Evolutionary conservation across 78 protist species (phyloP), one percentile per base, ranked within the genome.

Genomic region (Dictyostelium capitatum): DNA sequence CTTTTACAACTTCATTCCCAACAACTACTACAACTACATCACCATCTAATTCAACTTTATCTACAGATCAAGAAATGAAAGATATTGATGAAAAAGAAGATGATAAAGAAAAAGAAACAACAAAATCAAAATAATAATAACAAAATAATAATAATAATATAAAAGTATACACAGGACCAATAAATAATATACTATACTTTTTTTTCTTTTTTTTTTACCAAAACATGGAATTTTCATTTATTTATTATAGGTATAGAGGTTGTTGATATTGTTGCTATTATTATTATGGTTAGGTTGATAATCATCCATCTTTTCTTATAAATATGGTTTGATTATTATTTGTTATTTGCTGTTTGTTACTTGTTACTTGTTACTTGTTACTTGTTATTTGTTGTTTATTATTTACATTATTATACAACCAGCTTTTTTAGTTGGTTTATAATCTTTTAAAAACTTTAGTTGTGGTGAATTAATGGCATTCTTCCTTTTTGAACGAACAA

Each of bases 381-480:
- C 2, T 37, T 37, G 43, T 37, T 37, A 2, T 37, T 37, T 3
- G 43, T 37, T 37, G 23, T 67, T 67, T 25, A 30, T 19, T 37
- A 77, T 77, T 50, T 77, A 77, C 82, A 77, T 77, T 15, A 77
- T 51, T 23, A 50, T 77, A 77, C 82, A 77, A 25, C 37, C 28
- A 30, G 30, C 30, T 30, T 77, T 77, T 50, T 46, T 51, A 77
- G 47, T 77, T 47, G 82, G 47, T 51, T 77, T 77, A 77, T 77
- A 77, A 51, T 54, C 37, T 69, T 95, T 46, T 25, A 92, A 65
- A 56, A 94, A 93, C 43, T 74, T 89, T 30, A 96, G 14, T 77
- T 96, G 97, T 11, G 30, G 51, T 17, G 23, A 50, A 67, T 96
- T 96, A 89, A 96, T 64, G 23, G 95, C 96, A n/a, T 97, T 97